Base-by-base conservation (phyloP, 2,329 filamentous ascomycete genomes). In the Xenoacremonium recifei region DNA sequence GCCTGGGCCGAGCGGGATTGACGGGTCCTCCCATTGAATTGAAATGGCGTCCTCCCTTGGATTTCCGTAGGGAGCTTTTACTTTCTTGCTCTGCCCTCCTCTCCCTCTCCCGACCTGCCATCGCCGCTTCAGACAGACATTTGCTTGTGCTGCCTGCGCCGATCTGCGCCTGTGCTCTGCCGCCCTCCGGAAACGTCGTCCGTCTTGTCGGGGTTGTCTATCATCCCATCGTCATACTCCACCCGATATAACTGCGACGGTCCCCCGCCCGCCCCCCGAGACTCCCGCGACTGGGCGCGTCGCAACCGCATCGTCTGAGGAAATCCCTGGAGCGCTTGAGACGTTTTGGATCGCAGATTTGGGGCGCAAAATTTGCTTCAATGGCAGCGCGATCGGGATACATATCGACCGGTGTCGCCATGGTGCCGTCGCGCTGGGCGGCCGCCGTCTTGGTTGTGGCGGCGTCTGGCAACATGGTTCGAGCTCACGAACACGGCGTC, bases 401-500 rank as follows among this genome's bases (percentile, higher is more conserved):
- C 35, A 50, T 34, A 31, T n/a, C 36, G 16, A 50, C n/a, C n/a
- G n/a, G 39, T 44, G 41, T 49, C 13, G 15, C 53, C 30, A 37
- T 21, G 13, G 44, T 46, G 48, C 50, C 55, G 27, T 47, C 39
- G 34, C 15, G 46, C 23, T 44, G n/a, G n/a, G n/a, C 44, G n/a
- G 37, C 43, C 13, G 27, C 6, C 16, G 10, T 57, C 21, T 38
- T 61, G 13, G 45, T 48, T 34, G 37, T 59, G 39, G 48, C 55
- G 21, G 47, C 58, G 29, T 49, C 65, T 10, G 46, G 47, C 19
- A 45, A 43, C 37, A 47, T 53, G 29, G 53, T 54, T 9, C 39
- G 47, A n/a, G 66, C 62, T 36, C 77, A 81, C 64, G 74, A 77
- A 31, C 67, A 70, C 50, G 62, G 66, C 51, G 66, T 67, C 37